Base-by-base conservation (phyloP, 2,329 filamentous ascomycete species). In the Aureobasidium sp. region DNA sequence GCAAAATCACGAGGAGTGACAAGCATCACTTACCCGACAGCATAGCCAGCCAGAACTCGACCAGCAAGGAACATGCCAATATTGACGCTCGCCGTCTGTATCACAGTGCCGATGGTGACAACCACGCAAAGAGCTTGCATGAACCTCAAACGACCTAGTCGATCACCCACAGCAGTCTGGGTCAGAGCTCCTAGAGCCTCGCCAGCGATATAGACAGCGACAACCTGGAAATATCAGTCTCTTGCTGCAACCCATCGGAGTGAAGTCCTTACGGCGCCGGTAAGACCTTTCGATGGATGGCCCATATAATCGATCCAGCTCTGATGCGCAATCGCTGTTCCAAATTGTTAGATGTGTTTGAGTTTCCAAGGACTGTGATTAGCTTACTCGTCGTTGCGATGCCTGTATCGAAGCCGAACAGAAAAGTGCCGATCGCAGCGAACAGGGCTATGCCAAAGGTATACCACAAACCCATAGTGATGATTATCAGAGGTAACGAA, bases 291-390 rank as follows among this genome's bases (percentile, higher is more conserved):
- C 3, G 79, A 82, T 2, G 82, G 82, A 53, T 81, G 68, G 14
- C 75, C 61, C 82, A 85, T 85, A 69, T 85, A 85, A 47, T 81
- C 75, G 48, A 82, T 78, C 82, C 82, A 85, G 67, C 81, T 83
- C 66, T 81, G 68, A 67, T 85, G 82, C 2, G 82, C 82, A 61
- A 85, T 85, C 22, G 82, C 62, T 63, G 48, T 54, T 29, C 17
- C 15, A 2, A 4, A 15, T 35, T 15, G 11, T 31, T 31, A 35
- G 29, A n/a, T 7, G 4, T n/a, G 24, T 29, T 22, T 6, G 15
- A 6, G 8, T 22, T 15, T 3, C 11, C 9, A 9, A 22, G 15
- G 7, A 17, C 9, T 3, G 14, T 15, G 11, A 4, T 12, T 1
- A 24, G 39, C 62, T 60, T 31, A 63, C 62, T 84, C 17, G 82